These are phyloP conservation scores for Pyrus betulifolia DNA, from an alignment of 306 rosid genomes.

Conservation along the genomic window DNA sequence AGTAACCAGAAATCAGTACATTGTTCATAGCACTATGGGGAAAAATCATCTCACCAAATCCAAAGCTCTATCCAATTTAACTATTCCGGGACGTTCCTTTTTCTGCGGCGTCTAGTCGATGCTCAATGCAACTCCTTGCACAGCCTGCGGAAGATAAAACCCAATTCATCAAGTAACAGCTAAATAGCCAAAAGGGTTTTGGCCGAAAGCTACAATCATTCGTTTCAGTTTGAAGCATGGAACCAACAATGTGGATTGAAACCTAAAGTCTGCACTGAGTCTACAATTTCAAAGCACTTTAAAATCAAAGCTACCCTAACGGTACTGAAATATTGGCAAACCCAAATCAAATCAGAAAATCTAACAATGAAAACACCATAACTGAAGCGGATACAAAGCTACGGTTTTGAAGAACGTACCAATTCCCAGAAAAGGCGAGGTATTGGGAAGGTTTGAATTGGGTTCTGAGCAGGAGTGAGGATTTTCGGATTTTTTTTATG, in stretches of 20 bases:
- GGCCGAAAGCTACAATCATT: not conserved
- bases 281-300: not conserved
- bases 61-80: constrained; percentile 59
- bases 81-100: constrained; percentile 37
- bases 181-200: not conserved
- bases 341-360: not conserved
- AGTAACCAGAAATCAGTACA: not conserved
- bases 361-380: not conserved
- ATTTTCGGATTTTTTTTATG: not conserved
- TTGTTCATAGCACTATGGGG: not conserved
- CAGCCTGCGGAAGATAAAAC: not conserved
- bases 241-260: not conserved
- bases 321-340: not conserved
- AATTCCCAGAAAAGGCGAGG: not conserved
- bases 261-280: not conserved
- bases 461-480: not conserved
- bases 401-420: not conserved
- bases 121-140: constrained; percentile 39
- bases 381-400: not conserved
- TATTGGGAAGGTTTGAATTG: not conserved
- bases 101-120: constrained; percentile 30
- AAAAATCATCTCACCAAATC: constrained; percentile 51
- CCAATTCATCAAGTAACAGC: not conserved
- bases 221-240: not conserved
- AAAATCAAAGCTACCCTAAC: not conserved